Evolutionary conservation across 2,329 filamentous ascomycete genomes (phyloP).

Genomic region (Fusarium luffae): DNA sequence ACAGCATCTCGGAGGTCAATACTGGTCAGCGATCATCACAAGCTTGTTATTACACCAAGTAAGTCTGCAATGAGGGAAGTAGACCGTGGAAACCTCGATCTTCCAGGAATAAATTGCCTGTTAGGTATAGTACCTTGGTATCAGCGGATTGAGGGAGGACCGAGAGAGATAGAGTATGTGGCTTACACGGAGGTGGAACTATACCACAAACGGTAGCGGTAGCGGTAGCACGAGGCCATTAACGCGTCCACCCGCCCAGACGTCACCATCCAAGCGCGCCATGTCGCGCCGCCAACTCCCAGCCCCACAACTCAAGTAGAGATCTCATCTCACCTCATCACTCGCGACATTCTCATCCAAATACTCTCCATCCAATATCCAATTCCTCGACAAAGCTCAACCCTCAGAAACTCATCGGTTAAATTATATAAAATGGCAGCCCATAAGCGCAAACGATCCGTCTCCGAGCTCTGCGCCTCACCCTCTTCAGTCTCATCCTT

Average conservation of each 20-base stretch:
- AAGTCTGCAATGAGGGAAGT: no score
- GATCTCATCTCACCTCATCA: slow-evolving; percentile 20
- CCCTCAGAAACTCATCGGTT: accelerated
- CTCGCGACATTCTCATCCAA: background rate
- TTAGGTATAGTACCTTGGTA: no score
- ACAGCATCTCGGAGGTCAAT: no score
- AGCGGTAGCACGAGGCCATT: background rate
- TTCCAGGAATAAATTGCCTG: no score
- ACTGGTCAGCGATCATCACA: no score
- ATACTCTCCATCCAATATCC: background rate
- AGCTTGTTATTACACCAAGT: no score
- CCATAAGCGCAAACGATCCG: slow-evolving; percentile 73
- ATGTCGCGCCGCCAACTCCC: slow-evolving; percentile 37
- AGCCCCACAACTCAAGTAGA: slow-evolving; percentile 1
- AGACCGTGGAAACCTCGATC: no score
- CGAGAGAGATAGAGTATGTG: no score
- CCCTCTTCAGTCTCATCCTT: slow-evolving; percentile 58
- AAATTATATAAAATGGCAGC: slow-evolving; percentile 52
- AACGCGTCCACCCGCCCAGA: slow-evolving; percentile 6
- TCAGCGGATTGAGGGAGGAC: no score
- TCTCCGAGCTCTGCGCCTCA: slow-evolving; percentile 64
- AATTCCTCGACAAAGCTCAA: no score
- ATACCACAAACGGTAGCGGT: background rate
- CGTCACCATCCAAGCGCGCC: slow-evolving; percentile 25
- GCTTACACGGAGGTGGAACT: no score